phyloP scores from a whole-genome alignment of 2,329 filamentous ascomycete genomes.

The Juglanconis sp. region DNA sequence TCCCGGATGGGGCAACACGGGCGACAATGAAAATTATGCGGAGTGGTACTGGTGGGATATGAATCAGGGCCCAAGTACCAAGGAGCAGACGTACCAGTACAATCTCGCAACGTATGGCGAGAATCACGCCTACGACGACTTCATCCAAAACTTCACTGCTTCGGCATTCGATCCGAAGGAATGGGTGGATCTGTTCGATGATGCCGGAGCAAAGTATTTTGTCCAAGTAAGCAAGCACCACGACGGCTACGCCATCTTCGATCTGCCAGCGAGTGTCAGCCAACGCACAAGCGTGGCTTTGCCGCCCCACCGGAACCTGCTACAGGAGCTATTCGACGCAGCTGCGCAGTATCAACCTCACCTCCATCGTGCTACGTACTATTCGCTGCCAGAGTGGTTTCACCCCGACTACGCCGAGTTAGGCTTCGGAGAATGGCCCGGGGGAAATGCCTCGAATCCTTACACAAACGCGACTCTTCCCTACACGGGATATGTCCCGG shows the following conservation, averaged over 20 bases:
- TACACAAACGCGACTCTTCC: conserved; percentile 39
- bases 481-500: conserved; percentile 40
- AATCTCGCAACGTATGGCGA: conserved; percentile 18
- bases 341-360: conserved; percentile 38
- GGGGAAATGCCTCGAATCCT: conserved; percentile 40
- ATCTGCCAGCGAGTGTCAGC: conserved; percentile 36
- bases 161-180: conserved; percentile 17
- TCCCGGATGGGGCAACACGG: conserved; percentile 51
- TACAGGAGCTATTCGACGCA: conserved; percentile 41
- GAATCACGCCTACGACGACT: conserved; percentile 23
- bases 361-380: conserved; percentile 42
- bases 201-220: conserved; percentile 30
- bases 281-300: conserved; percentile 37
- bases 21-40: conserved; percentile 37
- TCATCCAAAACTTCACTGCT: conserved; percentile 32
- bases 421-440: conserved; percentile 38
- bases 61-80: conserved; percentile 14
- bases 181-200: conserved; percentile 36
- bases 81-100: conserved; percentile 20
- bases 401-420: conserved; percentile 38
- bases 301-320: conserved; percentile 37
- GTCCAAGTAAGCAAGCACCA: conserved; percentile 43
- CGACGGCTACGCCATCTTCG: conserved; percentile 44
- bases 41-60: conserved; percentile 29
- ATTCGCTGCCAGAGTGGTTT: conserved; percentile 44